Percentiles rank a stretch among this genome's conserved stretches.
Evolutionary conservation across 2,329 filamentous ascomycete genomes (phyloP).

Genomic region (Claviceps sp.): DNA sequence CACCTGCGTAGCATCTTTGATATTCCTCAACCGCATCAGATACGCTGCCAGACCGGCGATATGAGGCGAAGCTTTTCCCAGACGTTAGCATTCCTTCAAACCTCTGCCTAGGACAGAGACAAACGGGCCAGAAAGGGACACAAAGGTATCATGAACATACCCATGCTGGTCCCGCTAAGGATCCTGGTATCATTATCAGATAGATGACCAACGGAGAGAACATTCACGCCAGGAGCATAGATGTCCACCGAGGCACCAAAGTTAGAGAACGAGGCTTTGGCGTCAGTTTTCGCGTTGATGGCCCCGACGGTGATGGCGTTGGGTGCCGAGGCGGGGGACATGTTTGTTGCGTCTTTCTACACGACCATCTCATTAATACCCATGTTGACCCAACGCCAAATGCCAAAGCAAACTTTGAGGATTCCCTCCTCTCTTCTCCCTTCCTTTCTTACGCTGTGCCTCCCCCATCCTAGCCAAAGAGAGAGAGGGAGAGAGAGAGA

Average conservation of each 20-base stretch:
- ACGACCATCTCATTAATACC: no score
- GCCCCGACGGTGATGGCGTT: constrained; percentile 47
- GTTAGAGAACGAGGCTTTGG: constrained; percentile 43
- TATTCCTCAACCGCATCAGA: constrained; percentile 42
- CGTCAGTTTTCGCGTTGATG: constrained; percentile 36
- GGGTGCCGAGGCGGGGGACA: constrained; percentile 41
- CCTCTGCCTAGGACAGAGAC: no score
- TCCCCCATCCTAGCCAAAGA: no score
- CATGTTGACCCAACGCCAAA: no score
- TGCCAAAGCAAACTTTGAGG: no score
- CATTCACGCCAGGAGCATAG: constrained; percentile 41
- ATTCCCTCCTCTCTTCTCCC: no score
- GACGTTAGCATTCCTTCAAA: neutral
- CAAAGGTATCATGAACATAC: constrained; percentile 10
- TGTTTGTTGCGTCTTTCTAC: constrained; percentile 32
- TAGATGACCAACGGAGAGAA: constrained; percentile 39
- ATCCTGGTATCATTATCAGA: constrained; percentile 29
- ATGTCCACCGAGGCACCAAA: constrained; percentile 40
- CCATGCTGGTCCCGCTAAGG: constrained; percentile 47
- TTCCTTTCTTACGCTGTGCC: no score
- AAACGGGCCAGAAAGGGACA: neutral
- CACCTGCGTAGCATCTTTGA: constrained; percentile 26
- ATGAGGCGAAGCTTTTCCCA: constrained; percentile 43
- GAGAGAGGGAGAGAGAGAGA: no score
- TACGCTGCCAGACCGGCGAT: constrained; percentile 56